Percentiles rank a stretch among this genome's conserved stretches.
Evolutionary conservation across 106 monocot genomes (phyloP).

Genomic region (Acorus gramineus): DNA sequence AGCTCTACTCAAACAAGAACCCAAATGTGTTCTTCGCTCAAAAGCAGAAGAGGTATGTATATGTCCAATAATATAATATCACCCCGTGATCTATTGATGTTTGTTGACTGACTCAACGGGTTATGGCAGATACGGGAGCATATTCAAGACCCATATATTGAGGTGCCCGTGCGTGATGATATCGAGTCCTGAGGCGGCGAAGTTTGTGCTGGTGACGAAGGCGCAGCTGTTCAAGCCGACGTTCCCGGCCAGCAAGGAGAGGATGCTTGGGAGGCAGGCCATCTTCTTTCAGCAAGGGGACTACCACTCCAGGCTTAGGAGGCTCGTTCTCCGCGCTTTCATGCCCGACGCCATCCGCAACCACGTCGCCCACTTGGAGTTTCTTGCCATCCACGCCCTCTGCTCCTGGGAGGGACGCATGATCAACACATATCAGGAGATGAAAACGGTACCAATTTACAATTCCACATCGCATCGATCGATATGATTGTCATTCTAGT

Average conservation of each 20-base stretch:
- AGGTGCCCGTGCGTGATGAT: conserved; percentile 79
- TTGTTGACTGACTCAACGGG: not conserved
- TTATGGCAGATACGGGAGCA: conserved; percentile 37
- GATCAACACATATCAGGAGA: conserved; percentile 78
- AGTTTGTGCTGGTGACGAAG: conserved; percentile 64
- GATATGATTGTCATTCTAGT: no score
- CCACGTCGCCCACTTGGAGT: conserved; percentile 43
- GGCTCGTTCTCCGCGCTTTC: conserved; percentile 71
- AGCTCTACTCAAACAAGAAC: no score
- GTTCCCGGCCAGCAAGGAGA: conserved; percentile 88
- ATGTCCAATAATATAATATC: not conserved
- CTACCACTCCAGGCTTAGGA: conserved; percentile 56
- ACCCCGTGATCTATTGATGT: no score
- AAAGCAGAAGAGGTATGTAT: no score
- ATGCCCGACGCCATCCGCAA: conserved; percentile 52
- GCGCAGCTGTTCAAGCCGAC: conserved; percentile 91
- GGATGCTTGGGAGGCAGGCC: conserved; percentile 74
- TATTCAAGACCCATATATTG: conserved; percentile 88
- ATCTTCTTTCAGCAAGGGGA: conserved; percentile 92
- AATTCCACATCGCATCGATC: no score
- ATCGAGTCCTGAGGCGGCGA: conserved; percentile 68
- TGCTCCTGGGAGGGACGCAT: conserved; percentile 53
- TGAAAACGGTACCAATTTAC: conserved; percentile 51
- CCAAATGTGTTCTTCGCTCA: no score
- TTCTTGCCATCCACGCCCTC: conserved; percentile 34